Base-by-base conservation (phyloP, 176 grass and related monocot genomes). In the Musa schizocarpa region DNA sequence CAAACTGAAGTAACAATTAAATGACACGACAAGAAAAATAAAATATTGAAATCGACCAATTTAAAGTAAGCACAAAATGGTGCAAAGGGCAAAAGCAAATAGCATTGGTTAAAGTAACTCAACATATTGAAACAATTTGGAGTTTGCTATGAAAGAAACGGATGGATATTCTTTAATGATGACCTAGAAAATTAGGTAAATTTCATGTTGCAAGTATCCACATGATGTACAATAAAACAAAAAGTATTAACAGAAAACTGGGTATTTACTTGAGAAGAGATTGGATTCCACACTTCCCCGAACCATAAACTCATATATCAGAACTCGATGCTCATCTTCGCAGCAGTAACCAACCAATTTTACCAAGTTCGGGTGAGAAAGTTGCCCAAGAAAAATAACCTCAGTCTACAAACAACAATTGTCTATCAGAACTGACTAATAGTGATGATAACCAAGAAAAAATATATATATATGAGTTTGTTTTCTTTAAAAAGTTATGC, bases 311-410 rank as follows among this genome's bases (percentile, higher is more conserved):
- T 77, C 75, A 8, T 77, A 77, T 65, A 77, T 53, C 13, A 77
- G 49, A 50, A 77, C 49, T 10, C 75, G 75, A 52, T 77, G 61
- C 50, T 77, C 58, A 1, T 77, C 58, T 48, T 77, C 75, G 20
- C 75, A 77, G 61, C 75, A 65, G 75, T 77, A 77, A 52, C 75
- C 75, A 1, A 77, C 52, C 75, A 77, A 65, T 58, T 77, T 77
- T 11, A 77, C 75, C 58, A 77, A 26, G 52, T 77, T 65, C 12
- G 75, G 75, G 24, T 77, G 75, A 25, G 75, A 77, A 65, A 77
- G 75, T 25, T 77, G 75, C 61, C 75, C 75, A 52, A 77, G 75
- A 50, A 65, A 77, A 53, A 77, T 53, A 65, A 77, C 75, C 49
- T 77, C 75, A 65, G 61, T 58, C 75, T 77, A 23, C 19, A 66